Evolutionary conservation across 2,329 filamentous ascomycete species (phyloP), one percentile per base, ranked within the genome.

Genomic region (Thelonectria discophora): DNA sequence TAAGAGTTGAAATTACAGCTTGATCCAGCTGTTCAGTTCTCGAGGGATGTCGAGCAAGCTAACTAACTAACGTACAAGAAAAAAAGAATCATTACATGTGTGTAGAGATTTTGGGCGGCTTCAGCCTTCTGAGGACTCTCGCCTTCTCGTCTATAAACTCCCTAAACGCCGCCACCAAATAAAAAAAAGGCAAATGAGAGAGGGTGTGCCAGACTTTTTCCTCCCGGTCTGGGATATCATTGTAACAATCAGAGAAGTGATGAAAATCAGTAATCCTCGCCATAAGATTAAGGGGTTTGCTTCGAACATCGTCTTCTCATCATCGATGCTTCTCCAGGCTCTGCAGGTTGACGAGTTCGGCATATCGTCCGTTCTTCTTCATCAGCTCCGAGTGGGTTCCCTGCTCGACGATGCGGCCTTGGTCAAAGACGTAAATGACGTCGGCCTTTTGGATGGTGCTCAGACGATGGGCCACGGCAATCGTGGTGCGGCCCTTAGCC

Each of bases 381-480:
- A 91, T 88, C 70, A 94, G 75, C 73, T 93, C 90, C 0, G 80
- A 72, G 74, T 98, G 94, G 9, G 88, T 93, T 5, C 94, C 94
- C 68, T 86, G 85, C 80, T 98, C 94, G 1, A 96, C 91, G 45
- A 98, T 87, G 62, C 87, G 85, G 8, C 94, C 95, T 70, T 92
- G 89, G 76, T 97, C 94, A 74, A 98, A 95, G n/a, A 98, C 94
- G 67, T 96, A 97, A 70, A 98, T 98, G 50, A 94, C 81, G 74
- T 98, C 94, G 0, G 94, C 94, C 75, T 95, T 94, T 75, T 97
- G 93, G 63, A 98, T 97, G 0, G 95, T 97, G 72, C 89, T 93
- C 6, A 99, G 81, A 21, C 95, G 85, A 78, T 99, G 94, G 3
- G 95, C 95, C 1, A 99, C 94, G 1, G 94, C 94, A 65, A 99